Base-by-base conservation (phyloP, 2,329 filamentous ascomycete species). In the Huntiella omanensis region DNA sequence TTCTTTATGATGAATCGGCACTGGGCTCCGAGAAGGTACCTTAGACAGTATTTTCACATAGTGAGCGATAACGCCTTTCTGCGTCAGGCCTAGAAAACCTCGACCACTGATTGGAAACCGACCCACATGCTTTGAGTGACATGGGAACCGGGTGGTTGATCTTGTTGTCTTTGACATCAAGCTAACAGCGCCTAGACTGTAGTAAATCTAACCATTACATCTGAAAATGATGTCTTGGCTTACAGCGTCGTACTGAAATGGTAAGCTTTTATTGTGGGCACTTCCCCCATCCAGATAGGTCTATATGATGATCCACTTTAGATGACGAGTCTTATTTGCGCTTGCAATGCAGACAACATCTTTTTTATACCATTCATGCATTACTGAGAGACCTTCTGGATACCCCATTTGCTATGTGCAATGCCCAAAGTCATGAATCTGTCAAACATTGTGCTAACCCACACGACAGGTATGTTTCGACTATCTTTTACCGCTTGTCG, bases 21-120 rank as follows among this genome's bases (percentile, higher is more conserved):
- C 86, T 94, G 86, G 86, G 86, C 86, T 88, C 86, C 80, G 85
- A 92, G 69, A 35, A 56, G 62, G 62, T 54, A 59, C 61, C 64
- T 59, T 60, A 63, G 59, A 48, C 49, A 51, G 53, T 39, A 47
- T 51, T 51, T 62, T 56, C 40, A 34, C 58, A 61, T 63, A 68
- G 76, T 77, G 85, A 85, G 86, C 69, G 83, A 86, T 77, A 75
- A 50, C 81, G 75, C 84, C 85, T 83, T 66, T 73, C 83, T 83
- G 84, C 65, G 85, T 83, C 85, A 93, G 85, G 86, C 86, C 84
- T 94, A 92, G 85, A 92, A 94, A 94, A 93, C 87, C 86, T 93
- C 77, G 85, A 83, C 86, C 83, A 88, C 86, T 93, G 86, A 93
- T 66, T 56, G 51, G 33, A 47, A 28, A 28, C 15, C 22, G 17